A percentile compares a stretch with the other conserved stretches of the same genome.
Evolutionary conservation across 257 asterid species (phyloP).

Genomic region (Paraleonurus japonicus): DNA sequence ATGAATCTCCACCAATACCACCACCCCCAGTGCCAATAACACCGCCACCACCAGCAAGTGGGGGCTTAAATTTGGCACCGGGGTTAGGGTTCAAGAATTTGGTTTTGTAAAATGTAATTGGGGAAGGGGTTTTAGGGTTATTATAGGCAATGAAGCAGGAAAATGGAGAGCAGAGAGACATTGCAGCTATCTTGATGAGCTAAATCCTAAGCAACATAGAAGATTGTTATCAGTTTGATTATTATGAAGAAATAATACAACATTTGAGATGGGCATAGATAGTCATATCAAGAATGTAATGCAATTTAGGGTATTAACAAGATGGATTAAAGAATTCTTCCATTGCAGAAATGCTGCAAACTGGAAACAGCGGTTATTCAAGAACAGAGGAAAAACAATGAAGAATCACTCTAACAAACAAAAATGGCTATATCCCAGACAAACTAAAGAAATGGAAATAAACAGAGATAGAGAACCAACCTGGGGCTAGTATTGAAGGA

Average conservation of each 20-base stretch:
- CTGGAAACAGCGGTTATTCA: no score
- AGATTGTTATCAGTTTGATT: background rate
- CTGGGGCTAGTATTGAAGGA: no score
- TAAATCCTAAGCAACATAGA: background rate
- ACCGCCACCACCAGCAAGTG: slow-evolving; percentile 27
- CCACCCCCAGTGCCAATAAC: slow-evolving; percentile 29
- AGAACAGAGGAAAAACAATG: no score
- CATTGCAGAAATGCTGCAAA: no score
- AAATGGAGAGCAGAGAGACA: slow-evolving; percentile 8
- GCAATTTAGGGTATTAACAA: no score
- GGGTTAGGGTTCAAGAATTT: background rate
- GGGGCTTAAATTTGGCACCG: slow-evolving; percentile 11
- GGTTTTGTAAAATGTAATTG: slow-evolving; percentile 5
- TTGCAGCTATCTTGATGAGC: slow-evolving; percentile 14
- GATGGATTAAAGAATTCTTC: no score
- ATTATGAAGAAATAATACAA: background rate
- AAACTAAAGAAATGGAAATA: no score
- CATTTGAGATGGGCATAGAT: no score
- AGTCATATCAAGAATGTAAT: no score
- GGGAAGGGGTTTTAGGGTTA: slow-evolving; percentile 1
- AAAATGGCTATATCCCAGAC: no score
- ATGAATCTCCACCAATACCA: slow-evolving; percentile 13
- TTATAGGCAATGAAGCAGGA: slow-evolving; percentile 11
- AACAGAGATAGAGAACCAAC: no score
- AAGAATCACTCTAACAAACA: no score